These are phyloP conservation scores for Blastobotrys aristatus DNA, from an alignment of 1,139 yeast species.

Conservation along the genomic window DNA sequence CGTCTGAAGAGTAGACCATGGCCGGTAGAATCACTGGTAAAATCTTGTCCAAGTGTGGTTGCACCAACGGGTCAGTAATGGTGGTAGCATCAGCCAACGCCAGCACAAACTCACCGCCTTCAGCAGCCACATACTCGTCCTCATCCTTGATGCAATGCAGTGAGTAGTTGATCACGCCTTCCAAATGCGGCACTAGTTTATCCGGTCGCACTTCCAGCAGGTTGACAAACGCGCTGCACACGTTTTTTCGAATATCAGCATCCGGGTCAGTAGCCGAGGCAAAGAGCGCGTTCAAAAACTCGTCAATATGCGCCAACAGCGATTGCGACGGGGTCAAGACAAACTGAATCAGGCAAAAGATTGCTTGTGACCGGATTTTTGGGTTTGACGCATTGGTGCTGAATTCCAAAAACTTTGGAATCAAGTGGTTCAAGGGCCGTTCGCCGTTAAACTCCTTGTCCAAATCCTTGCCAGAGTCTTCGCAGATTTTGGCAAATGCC, in stretches of 20 bases:
- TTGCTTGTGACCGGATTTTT: constrained; percentile 55
- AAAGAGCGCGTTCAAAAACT: constrained; percentile 59
- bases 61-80: constrained; percentile 35
- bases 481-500: constrained; percentile 83
- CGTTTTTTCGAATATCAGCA: constrained; percentile 60
- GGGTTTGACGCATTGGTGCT: constrained; percentile 34
- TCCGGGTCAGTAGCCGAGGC: constrained; percentile 50
- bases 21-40: constrained; percentile 71
- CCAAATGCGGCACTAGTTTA: constrained; percentile 70
- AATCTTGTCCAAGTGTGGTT: constrained; percentile 54
- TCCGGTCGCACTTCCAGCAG: constrained; percentile 77
- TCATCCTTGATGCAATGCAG: constrained; percentile 68
- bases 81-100: constrained; percentile 58
- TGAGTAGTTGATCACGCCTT: constrained; percentile 80
- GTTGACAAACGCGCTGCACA: constrained; percentile 73
- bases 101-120: constrained; percentile 88
- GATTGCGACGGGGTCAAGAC: constrained; percentile 64
- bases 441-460: constrained; percentile 62
- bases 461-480: constrained; percentile 60
- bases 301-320: constrained; percentile 60
- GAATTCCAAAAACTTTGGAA: constrained; percentile 58
- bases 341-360: constrained; percentile 74
- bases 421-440: constrained; percentile 62
- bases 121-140: constrained; percentile 74
- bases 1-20: constrained; percentile 88